These are phyloP conservation scores for Lathyrus oleraceus DNA, from an alignment of 306 rosid species.

Conservation along the genomic window DNA sequence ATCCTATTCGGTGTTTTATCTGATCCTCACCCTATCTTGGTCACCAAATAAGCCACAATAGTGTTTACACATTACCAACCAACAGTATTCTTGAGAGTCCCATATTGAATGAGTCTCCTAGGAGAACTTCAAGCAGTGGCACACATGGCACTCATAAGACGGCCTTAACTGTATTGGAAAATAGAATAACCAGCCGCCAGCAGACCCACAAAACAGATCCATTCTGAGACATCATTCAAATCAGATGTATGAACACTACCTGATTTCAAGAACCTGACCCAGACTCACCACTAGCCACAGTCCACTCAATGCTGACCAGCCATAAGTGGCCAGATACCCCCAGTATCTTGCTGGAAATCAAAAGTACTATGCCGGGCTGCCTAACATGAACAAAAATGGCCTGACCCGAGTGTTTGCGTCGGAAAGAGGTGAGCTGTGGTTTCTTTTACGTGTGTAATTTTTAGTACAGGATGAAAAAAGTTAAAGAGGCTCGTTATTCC, in stretches of 20 bases:
- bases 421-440: neutral
- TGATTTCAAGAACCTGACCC: neutral
- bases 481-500: neutral
- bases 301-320: neutral
- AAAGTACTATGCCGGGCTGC: neutral
- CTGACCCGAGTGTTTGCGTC: neutral
- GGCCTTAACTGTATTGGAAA: neutral
- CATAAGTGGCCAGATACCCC: slow-evolving; percentile 5
- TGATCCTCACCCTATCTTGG: neutral
- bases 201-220: neutral
- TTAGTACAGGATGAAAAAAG: neutral
- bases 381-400: neutral
- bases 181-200: neutral
- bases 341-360: neutral
- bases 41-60: neutral
- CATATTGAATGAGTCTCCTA: too few species aligned
- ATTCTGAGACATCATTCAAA: neutral
- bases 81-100: neutral
- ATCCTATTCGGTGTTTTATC: neutral
- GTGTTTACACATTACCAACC: neutral
- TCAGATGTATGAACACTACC: neutral
- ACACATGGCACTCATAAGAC: neutral
- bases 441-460: neutral
- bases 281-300: neutral
- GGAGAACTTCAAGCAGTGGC: neutral